Base-by-base conservation (phyloP, 1,139 yeast genomes). In the Zygoascus sp. region DNA sequence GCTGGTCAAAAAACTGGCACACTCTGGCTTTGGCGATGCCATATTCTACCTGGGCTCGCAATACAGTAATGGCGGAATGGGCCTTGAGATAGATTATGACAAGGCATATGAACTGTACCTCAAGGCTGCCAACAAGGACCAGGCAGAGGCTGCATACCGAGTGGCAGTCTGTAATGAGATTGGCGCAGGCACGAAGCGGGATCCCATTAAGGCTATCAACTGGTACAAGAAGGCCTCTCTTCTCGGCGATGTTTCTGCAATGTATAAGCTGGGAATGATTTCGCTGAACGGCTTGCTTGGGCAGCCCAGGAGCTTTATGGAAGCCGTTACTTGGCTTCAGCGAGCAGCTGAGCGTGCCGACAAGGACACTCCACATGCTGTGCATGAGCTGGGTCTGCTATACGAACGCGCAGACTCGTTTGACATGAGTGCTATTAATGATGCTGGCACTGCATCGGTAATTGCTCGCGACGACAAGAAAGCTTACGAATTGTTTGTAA, bases 181-280 rank as follows among this genome's bases (percentile, higher is more conserved):
- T 49, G 86, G 85, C 2, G 76, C 81, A 36, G 90, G 90, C 2
- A 69, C 73, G 27, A 60, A 66, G 40, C 64, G 65, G 48, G 78
- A 75, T 58, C 49, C 63, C 9, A 71, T 61, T 25, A 69, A 69
- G 48, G 81, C 86, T 9, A 64, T 79, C 28, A 57, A 65, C 9
- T 79, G 75, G 68, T 82, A 79, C 63, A 67, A 71, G 39, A 68
- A 68, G 40, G 85, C 87, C 0, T 85, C 88, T 1, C 65, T 70
- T 19, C 63, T 73, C 32, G 82, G 82, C 8, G 77, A 76, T 53
- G 72, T 72, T 21, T 73, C 78, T 4, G 77, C 82, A 19, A 81
- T 82, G 85, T 83, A 81, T 65, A 81, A 81, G 60, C 64, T 83
- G 20, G 90, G 88, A 5, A 75, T 80, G 76, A 71, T 79, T 40